phyloP scores from a whole-genome alignment of 140 eudicot species.

The Stevia rebaudiana region DNA sequence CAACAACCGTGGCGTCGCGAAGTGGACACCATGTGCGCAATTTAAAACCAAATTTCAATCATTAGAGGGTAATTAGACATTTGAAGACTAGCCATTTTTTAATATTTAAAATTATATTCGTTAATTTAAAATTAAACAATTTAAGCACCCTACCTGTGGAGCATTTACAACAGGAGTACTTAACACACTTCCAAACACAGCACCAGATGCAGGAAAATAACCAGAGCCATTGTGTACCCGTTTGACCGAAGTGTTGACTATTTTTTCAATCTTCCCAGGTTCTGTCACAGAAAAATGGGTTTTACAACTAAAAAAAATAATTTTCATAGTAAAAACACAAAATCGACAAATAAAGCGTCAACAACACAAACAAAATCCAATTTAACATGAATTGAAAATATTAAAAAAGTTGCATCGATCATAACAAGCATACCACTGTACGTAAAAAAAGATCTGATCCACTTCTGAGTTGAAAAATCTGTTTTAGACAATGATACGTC shows the following conservation, averaged over 20 bases:
- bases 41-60: too few species aligned
- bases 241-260: conserved; percentile 36
- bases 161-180: conserved; percentile 57
- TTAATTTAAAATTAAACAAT: neutral
- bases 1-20: too few species aligned
- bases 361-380: conserved; percentile 29
- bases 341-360: conserved; percentile 24
- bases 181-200: conserved; percentile 50
- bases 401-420: neutral
- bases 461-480: conserved; percentile 13
- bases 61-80: neutral
- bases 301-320: neutral
- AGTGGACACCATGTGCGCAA: too few species aligned
- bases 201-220: conserved; percentile 56
- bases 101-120: neutral
- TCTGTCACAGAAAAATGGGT: conserved; percentile 24
- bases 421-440: conserved; percentile 35
- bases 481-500: conserved; percentile 16
- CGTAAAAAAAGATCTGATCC: conserved; percentile 42
- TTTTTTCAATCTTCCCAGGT: conserved; percentile 49
- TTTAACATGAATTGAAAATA: conserved; percentile 2
- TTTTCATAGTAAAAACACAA: conserved; percentile 6
- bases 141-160: conserved; percentile 43
- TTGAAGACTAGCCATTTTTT: neutral
- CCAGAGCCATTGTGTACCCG: conserved; percentile 42